These are phyloP conservation scores for Mesembryanthemum crystallinum DNA, from an alignment of 148 eudicot genomes.

Conservation along the genomic window DNA sequence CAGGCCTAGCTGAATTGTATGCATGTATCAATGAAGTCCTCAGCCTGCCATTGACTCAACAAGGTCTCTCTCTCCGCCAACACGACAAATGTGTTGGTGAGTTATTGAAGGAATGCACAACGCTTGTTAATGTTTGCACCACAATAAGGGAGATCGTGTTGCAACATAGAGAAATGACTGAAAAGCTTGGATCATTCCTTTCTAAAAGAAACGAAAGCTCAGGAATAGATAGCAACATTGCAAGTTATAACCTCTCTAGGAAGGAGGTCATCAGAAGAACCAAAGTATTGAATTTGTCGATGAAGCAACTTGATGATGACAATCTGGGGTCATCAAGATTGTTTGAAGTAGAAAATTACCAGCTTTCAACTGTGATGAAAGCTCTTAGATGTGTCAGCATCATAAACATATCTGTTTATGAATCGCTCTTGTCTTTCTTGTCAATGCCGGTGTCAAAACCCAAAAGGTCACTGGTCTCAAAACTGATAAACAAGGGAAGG, in stretches of 20 bases:
- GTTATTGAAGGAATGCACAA: slow-evolving; percentile 31
- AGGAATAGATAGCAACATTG: slow-evolving; percentile 22
- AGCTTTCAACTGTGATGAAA: slow-evolving; percentile 26
- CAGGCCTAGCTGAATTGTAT: slow-evolving; percentile 17
- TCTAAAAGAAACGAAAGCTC: slow-evolving; percentile 19
- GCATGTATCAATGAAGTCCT: slow-evolving; percentile 19
- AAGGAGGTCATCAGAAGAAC: slow-evolving; percentile 36
- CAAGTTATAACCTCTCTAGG: slow-evolving; percentile 24
- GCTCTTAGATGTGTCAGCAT: slow-evolving; percentile 39
- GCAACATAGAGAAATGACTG: slow-evolving; percentile 21
- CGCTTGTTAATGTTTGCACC: slow-evolving; percentile 28
- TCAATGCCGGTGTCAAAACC: slow-evolving; percentile 29
- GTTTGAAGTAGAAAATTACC: slow-evolving; percentile 18
- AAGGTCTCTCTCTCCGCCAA: background rate
- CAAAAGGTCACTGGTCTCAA: slow-evolving; percentile 32
- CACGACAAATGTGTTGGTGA: slow-evolving; percentile 20
- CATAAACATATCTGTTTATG: slow-evolving; percentile 27
- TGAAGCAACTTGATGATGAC: slow-evolving; percentile 29
- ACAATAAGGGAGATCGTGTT: slow-evolving; percentile 17
- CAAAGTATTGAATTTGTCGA: slow-evolving; percentile 16
- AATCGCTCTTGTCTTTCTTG: slow-evolving; percentile 31
- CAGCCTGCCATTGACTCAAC: slow-evolving; percentile 20
- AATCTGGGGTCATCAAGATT: no score
- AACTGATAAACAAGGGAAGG: slow-evolving; percentile 19
- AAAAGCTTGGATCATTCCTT: slow-evolving; percentile 24